Conservation (phyloP, 306 rosid species). For the Vigna unguiculata region DNA sequence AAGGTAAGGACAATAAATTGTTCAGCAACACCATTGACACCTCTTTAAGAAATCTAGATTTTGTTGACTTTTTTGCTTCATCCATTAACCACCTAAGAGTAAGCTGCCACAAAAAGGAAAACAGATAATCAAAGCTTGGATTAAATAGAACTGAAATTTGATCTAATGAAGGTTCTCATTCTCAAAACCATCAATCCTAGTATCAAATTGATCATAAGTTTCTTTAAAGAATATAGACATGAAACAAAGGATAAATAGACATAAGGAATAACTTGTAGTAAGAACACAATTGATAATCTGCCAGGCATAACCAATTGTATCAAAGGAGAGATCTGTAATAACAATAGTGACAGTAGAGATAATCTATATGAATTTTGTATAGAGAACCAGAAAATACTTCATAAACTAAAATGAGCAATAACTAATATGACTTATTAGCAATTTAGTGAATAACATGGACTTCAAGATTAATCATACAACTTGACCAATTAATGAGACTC, state of each 20-base stretch:
- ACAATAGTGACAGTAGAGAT: constrained; percentile 86
- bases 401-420: constrained; percentile 24
- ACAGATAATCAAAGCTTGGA: constrained; percentile 11
- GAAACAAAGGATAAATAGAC: constrained; percentile 36
- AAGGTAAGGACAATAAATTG: constrained; percentile 80
- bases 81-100: constrained; percentile 87
- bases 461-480: background rate
- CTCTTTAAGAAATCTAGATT: constrained; percentile 83
- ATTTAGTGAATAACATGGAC: background rate
- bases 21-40: constrained; percentile 95
- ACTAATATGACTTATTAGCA: constrained; percentile 15
- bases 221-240: constrained; percentile 11
- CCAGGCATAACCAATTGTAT: constrained; percentile 82
- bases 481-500: constrained; percentile 1
- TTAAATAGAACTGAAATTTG: constrained; percentile 20
- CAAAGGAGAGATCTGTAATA: constrained; percentile 79
- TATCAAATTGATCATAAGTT: constrained; percentile 11
- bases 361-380: constrained; percentile 59
- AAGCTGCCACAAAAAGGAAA: constrained; percentile 57
- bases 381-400: constrained; percentile 32
- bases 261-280: constrained; percentile 86
- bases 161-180: constrained; percentile 6
- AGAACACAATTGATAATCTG: constrained; percentile 76
- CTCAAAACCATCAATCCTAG: too few species aligned
- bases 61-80: constrained; percentile 78